Evolutionary conservation across 306 rosid genomes (phyloP).

Genomic region (Mimosa pudica): DNA sequence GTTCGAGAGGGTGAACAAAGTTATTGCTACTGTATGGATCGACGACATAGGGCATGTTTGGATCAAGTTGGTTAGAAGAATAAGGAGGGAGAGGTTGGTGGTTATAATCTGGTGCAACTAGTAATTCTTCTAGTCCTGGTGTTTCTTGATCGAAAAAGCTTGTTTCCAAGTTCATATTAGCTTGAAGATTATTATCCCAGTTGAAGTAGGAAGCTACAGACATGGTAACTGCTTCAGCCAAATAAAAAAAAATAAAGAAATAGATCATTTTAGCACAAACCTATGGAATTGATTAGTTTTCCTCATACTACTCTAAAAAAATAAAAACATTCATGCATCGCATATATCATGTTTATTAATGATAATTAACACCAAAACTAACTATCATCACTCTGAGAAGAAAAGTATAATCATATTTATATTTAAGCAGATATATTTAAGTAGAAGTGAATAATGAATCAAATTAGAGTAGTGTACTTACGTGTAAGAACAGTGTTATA

Average conservation of each 20-base stretch:
- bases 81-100: not conserved
- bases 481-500: not conserved
- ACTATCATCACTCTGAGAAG: not conserved
- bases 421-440: not conserved
- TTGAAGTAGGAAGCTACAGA: constrained; percentile 32
- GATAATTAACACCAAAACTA: not conserved
- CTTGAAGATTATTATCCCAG: constrained; percentile 28
- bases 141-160: constrained; percentile 23
- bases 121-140: not conserved
- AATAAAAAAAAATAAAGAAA: not conserved
- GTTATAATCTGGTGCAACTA: not conserved
- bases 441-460: constrained; percentile 4
- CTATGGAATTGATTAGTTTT: not conserved
- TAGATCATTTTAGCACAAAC: not conserved
- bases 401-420: not conserved
- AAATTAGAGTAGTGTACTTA: not conserved
- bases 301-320: not conserved
- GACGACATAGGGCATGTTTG: not conserved
- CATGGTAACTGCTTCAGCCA: constrained; percentile 28
- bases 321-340: not conserved
- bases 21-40: not conserved
- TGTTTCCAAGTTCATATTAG: constrained; percentile 21
- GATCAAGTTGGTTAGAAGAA: not conserved
- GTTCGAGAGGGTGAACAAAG: not conserved
- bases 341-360: not conserved